These are phyloP conservation scores for Thelephora aurantiotincta DNA, from an alignment of 768 basidiomycete genomes.

Conservation along the genomic window DNA sequence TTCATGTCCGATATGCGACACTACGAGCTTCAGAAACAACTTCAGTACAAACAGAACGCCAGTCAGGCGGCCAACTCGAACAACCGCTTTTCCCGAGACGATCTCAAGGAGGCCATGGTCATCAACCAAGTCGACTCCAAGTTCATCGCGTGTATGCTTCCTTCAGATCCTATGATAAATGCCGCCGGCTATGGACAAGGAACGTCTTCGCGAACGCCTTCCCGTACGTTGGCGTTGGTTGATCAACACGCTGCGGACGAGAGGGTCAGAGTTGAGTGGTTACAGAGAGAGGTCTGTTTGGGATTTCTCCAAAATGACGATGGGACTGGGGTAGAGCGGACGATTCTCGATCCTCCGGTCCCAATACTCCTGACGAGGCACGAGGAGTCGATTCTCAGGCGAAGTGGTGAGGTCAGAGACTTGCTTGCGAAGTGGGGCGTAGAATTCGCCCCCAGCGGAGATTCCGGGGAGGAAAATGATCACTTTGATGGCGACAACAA, in stretches of 20 bases:
- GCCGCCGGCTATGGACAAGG: conserved; percentile 7
- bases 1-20: conserved; percentile 1
- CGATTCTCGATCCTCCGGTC: conserved; percentile 35
- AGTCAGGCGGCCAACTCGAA: neutral
- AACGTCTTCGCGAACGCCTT: neutral
- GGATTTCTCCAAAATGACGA: conserved; percentile 34
- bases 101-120: conserved; percentile 42
- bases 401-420: conserved; percentile 24
- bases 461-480: conserved; percentile 8
- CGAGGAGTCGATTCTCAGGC: conserved; percentile 40
- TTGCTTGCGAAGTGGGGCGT: conserved; percentile 64
- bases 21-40: neutral
- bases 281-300: conserved; percentile 60
- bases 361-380: conserved; percentile 52
- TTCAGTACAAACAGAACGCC: neutral
- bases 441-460: conserved; percentile 26
- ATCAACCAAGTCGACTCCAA: conserved; percentile 84
- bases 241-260: conserved; percentile 99
- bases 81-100: conserved; percentile 29
- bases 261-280: conserved; percentile 78
- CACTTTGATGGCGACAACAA: conserved; percentile 12
- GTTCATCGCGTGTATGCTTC: conserved; percentile 58
- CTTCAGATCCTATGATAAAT: conserved; percentile 20
- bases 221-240: conserved; percentile 48
- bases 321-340: conserved; percentile 24